Evolutionary conservation across 352 stramenopile genomes (phyloP).

Genomic region (Peronospora belbahrii): DNA sequence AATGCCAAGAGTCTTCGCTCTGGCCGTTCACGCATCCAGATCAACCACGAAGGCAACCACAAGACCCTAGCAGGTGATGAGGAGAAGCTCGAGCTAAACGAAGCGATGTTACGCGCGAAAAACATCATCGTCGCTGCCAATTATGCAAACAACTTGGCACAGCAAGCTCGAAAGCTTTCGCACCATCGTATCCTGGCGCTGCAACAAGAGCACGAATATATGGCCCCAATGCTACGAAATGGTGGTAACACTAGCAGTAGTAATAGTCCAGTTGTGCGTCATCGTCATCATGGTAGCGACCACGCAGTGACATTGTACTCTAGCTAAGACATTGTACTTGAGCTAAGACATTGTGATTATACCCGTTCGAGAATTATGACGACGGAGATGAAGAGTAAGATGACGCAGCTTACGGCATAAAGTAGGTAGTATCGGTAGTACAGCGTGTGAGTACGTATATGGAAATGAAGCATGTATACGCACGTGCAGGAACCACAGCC

Average conservation of each 20-base stretch:
- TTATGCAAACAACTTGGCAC: constrained; percentile 56
- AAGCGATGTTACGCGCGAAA: constrained; percentile 38
- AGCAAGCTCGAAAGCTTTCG: constrained; percentile 63
- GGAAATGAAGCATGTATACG: constrained; percentile 20
- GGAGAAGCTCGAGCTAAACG: constrained; percentile 32
- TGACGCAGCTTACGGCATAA: constrained; percentile 12
- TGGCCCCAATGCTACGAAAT: constrained; percentile 21
- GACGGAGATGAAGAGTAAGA: constrained; percentile 2
- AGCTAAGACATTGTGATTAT: constrained; percentile 11
- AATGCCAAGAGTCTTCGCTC: constrained; percentile 14
- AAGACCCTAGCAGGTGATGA: background rate
- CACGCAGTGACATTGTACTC: constrained; percentile 19
- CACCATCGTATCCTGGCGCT: constrained; percentile 56
- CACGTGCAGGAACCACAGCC: constrained; percentile 1
- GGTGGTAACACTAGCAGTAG: constrained; percentile 18
- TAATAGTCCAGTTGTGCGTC: constrained; percentile 13
- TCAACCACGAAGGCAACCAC: constrained; percentile 18
- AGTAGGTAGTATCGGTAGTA: constrained; percentile 27
- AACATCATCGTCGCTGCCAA: constrained; percentile 58
- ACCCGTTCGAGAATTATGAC: constrained; percentile 19
- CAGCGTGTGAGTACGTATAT: constrained; percentile 18
- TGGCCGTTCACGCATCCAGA: constrained; percentile 17
- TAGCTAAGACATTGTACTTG: constrained; percentile 18
- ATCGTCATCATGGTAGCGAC: constrained; percentile 16
- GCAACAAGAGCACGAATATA: constrained; percentile 50